Conservation (phyloP, 192 early-diverging fungal species). For the Backusella macrospora region DNA sequence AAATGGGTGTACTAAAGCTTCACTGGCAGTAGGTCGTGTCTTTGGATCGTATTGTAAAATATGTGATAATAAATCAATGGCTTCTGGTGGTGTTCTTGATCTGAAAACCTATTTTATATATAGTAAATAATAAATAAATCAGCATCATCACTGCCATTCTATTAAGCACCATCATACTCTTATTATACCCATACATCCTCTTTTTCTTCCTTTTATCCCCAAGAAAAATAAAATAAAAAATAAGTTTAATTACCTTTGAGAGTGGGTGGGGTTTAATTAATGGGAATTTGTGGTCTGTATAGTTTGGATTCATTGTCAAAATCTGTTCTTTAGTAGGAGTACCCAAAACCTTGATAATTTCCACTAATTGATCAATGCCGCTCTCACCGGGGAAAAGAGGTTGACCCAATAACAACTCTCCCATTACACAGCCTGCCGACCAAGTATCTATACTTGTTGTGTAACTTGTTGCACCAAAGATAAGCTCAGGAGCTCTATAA, state of each 20-base stretch:
- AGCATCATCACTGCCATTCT: background rate
- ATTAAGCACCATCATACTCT: background rate
- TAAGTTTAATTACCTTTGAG: conserved; percentile 58
- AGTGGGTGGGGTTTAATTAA: conserved; percentile 93
- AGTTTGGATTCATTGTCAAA: conserved; percentile 95
- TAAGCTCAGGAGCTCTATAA: conserved; percentile 93
- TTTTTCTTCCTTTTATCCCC: background rate
- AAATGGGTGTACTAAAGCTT: conserved; percentile 90
- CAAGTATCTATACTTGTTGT: conserved; percentile 87
- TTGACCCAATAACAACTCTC: conserved; percentile 87
- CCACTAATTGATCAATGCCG: conserved; percentile 95
- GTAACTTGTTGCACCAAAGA: conserved; percentile 93
- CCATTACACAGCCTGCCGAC: conserved; percentile 96
- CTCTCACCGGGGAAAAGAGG: conserved; percentile 96
- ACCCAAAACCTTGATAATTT: conserved; percentile 97
- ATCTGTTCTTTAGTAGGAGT: conserved; percentile 95
- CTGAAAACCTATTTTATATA: conserved; percentile 71
- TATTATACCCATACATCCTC: background rate
- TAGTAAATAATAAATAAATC: background rate
- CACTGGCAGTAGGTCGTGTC: conserved; percentile 78
- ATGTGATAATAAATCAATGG: conserved; percentile 79
- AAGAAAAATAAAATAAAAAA: no score
- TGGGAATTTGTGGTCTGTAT: conserved; percentile 96
- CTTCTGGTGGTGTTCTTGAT: conserved; percentile 78
- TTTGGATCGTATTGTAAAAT: conserved; percentile 90